phyloP scores from a whole-genome alignment of 2,329 filamentous ascomycete species.

The Hypoxylon sp. region DNA sequence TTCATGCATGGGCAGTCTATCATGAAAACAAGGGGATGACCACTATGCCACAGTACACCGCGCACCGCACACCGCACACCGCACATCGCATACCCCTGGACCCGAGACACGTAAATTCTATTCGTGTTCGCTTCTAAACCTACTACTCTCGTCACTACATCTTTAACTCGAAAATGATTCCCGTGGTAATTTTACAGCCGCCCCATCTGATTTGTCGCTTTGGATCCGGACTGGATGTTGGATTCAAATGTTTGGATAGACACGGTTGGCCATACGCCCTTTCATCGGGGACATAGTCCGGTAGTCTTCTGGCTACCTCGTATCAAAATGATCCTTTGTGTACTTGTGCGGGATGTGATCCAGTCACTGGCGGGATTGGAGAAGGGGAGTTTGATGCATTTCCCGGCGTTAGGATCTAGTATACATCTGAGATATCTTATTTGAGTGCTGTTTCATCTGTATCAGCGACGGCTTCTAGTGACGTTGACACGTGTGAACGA shows the following conservation, averaged over 20 bases:
- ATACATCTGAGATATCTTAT: constrained; percentile 28
- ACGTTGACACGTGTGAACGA: not conserved
- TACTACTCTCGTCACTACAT: constrained; percentile 28
- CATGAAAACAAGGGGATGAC: not conserved
- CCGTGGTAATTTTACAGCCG: constrained; percentile 23
- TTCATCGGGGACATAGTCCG: constrained; percentile 27
- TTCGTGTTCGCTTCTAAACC: constrained; percentile 40
- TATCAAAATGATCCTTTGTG: constrained; percentile 24
- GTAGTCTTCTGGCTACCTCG: constrained; percentile 33
- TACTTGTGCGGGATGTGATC: constrained; percentile 18
- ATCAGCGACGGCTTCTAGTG: not conserved
- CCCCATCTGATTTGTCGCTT: constrained; percentile 1
- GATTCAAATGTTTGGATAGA: constrained; percentile 9
- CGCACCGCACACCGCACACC: no score
- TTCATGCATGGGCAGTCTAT: not conserved
- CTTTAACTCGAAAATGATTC: constrained; percentile 35
- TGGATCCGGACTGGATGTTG: constrained; percentile 29
- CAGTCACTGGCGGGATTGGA: constrained; percentile 29
- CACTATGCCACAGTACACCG: no score
- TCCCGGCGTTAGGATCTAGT: constrained; percentile 24
- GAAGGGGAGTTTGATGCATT: constrained; percentile 36
- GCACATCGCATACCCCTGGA: not conserved
- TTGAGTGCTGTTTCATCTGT: constrained; percentile 18
- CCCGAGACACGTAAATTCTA: constrained; percentile 31
- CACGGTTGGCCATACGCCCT: constrained; percentile 15